Evolutionary conservation across 257 asterid genomes (phyloP).

Genomic region (Echium plantagineum): DNA sequence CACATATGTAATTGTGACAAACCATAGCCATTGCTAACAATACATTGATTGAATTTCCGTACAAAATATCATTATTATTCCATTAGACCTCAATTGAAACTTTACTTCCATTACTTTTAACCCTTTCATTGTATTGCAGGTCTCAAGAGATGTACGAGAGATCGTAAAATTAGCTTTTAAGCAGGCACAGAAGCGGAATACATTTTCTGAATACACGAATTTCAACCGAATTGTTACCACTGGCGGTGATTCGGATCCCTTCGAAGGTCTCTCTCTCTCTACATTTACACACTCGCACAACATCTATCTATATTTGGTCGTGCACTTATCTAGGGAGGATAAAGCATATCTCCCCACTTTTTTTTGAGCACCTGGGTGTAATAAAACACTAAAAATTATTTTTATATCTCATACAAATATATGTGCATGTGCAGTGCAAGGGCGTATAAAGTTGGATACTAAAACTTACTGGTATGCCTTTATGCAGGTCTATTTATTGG

Average conservation of each 20-base stretch:
- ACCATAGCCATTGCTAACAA: no score
- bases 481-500: constrained; percentile 77
- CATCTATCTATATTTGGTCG: no score
- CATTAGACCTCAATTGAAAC: no score
- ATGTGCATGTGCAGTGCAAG: background rate
- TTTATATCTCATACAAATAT: background rate
- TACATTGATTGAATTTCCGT: no score
- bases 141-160: constrained; percentile 75
- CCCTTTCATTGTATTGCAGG: constrained; percentile 21
- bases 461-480: constrained; percentile 10
- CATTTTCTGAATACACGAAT: constrained; percentile 62
- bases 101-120: background rate
- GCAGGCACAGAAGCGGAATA: constrained; percentile 64
- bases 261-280: constrained; percentile 53
- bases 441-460: background rate
- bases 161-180: constrained; percentile 75
- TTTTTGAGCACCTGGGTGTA: no score
- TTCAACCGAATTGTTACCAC: constrained; percentile 64
- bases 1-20: no score
- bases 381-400: no score
- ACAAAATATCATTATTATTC: no score
- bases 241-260: constrained; percentile 73
- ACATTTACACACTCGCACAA: no score
- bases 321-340: no score
- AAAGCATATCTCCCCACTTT: no score